A percentile compares a stretch with the other conserved stretches of the same genome.
Conservation (phyloP, 163 green algal species). For the Scenedesmus sp. region DNA sequence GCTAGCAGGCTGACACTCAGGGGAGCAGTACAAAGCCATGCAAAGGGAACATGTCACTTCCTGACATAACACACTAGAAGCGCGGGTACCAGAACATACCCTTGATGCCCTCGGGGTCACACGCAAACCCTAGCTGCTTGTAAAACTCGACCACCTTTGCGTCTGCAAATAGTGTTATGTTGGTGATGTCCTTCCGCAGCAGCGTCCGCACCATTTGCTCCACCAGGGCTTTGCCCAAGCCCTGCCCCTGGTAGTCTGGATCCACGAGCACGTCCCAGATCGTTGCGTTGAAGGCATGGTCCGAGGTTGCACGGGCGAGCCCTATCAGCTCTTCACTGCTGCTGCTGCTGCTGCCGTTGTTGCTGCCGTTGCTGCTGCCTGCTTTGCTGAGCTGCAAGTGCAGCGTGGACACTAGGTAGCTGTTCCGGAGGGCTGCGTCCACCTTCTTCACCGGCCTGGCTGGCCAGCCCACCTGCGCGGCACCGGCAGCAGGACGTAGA, state of each 20-base stretch:
- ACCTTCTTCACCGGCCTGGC: slow-evolving; percentile 85
- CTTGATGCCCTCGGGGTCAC: slow-evolving; percentile 93
- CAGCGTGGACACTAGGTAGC: slow-evolving; percentile 89
- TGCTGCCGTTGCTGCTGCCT: slow-evolving; percentile 40
- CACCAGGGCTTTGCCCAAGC: slow-evolving; percentile 94
- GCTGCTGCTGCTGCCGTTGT: slow-evolving; percentile 31
- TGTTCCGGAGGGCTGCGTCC: slow-evolving; percentile 90
- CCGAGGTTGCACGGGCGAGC: slow-evolving; percentile 90
- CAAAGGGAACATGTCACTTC: background rate
- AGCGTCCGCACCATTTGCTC: slow-evolving; percentile 85
- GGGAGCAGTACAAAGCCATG: background rate
- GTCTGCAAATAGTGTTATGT: slow-evolving; percentile 99
- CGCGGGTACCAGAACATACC: slow-evolving; percentile 23
- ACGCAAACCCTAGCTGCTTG: slow-evolving; percentile 89
- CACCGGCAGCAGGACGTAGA: background rate
- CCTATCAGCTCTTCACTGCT: slow-evolving; percentile 73
- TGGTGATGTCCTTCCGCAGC: slow-evolving; percentile 81
- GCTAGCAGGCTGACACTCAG: background rate
- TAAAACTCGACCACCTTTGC: slow-evolving; percentile 96
- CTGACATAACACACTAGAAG: background rate
- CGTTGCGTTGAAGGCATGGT: slow-evolving; percentile 98
- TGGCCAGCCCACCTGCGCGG: slow-evolving; percentile 91
- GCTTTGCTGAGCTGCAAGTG: slow-evolving; percentile 60
- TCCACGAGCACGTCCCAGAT: slow-evolving; percentile 93
- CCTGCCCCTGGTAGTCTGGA: slow-evolving; percentile 82